Conservation (phyloP, 106 monocot genomes). For the Dendrobium chrysotoxum region DNA sequence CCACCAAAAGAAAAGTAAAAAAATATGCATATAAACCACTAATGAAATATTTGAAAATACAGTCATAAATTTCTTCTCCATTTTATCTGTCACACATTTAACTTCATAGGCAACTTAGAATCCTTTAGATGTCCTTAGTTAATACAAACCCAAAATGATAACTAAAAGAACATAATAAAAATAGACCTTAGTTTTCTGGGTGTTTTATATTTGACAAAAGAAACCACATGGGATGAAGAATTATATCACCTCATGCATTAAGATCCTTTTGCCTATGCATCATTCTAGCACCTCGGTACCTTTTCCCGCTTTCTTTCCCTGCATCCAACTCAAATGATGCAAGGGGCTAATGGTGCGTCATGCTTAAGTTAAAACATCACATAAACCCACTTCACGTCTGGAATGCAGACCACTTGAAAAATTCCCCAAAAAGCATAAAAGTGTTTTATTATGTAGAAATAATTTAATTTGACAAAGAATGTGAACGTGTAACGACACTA, state of each 20-base stretch:
- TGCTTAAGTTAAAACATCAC: background rate
- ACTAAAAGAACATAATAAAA: background rate
- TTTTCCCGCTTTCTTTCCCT: conserved; percentile 4
- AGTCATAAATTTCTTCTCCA: too few relatives aligned
- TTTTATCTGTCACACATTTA: too few relatives aligned
- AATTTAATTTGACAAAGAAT: background rate
- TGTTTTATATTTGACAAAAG: background rate
- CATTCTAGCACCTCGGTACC: background rate
- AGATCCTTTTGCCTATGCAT: background rate
- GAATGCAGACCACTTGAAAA: background rate
- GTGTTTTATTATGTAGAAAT: background rate
- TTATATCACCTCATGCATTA: background rate
- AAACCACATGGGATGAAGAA: background rate
- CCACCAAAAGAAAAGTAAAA: too few relatives aligned
- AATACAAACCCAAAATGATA: background rate
- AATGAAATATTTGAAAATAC: too few relatives aligned
- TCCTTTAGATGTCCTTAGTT: background rate
- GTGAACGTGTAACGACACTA: too few relatives aligned
- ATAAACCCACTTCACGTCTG: background rate
- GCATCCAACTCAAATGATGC: background rate
- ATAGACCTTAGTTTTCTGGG: background rate
- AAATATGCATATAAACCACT: too few relatives aligned
- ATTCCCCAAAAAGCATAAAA: background rate
- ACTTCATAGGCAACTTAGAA: too few relatives aligned
- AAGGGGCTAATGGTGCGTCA: conserved; percentile 4